These are phyloP conservation scores for Monascus ruber DNA, from an alignment of 2,329 filamentous ascomycete species.

Conservation along the genomic window DNA sequence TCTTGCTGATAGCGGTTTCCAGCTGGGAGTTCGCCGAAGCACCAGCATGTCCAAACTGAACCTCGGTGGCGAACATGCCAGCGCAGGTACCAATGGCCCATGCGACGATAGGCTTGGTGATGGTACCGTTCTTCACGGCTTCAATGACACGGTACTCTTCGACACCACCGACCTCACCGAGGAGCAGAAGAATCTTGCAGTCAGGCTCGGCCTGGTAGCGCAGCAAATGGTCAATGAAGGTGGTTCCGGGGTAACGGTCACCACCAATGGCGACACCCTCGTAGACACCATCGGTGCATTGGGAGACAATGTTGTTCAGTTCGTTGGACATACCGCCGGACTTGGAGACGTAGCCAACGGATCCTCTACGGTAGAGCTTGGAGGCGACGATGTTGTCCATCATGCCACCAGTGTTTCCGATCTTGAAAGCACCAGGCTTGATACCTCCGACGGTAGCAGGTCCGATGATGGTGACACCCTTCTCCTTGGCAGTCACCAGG, in stretches of 20 bases:
- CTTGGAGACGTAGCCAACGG: slow-evolving; percentile 98
- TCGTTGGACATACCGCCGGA: slow-evolving; percentile 99
- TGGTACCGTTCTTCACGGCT: slow-evolving; percentile 83
- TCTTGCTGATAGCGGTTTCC: slow-evolving; percentile 93
- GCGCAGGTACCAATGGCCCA: slow-evolving; percentile 99
- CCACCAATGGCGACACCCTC: slow-evolving; percentile 99
- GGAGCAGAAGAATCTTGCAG: slow-evolving; percentile 91
- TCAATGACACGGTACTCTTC: slow-evolving; percentile 99
- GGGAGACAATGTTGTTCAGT: slow-evolving; percentile 97
- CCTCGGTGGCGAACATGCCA: slow-evolving; percentile 99
- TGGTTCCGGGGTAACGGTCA: slow-evolving; percentile 97
- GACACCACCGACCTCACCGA: slow-evolving; percentile 97
- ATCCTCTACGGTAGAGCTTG: slow-evolving; percentile 99
- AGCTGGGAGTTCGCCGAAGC: slow-evolving; percentile 99
- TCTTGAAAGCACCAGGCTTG: slow-evolving; percentile 99
- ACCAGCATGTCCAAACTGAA: slow-evolving; percentile 97
- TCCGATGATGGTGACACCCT: slow-evolving; percentile 97
- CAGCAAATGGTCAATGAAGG: slow-evolving; percentile 97
- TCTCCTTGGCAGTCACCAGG: slow-evolving; percentile 90
- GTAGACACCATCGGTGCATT: slow-evolving; percentile 94
- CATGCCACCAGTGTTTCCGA: slow-evolving; percentile 99
- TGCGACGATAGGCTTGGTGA: slow-evolving; percentile 97
- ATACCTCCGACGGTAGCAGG: slow-evolving; percentile 98
- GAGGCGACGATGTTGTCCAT: slow-evolving; percentile 99
- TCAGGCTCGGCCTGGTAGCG: slow-evolving; percentile 93